These are phyloP conservation scores for Neurospora sp. DNA, from an alignment of 495 filamentous ascomycete genomes.

Conservation along the genomic window DNA sequence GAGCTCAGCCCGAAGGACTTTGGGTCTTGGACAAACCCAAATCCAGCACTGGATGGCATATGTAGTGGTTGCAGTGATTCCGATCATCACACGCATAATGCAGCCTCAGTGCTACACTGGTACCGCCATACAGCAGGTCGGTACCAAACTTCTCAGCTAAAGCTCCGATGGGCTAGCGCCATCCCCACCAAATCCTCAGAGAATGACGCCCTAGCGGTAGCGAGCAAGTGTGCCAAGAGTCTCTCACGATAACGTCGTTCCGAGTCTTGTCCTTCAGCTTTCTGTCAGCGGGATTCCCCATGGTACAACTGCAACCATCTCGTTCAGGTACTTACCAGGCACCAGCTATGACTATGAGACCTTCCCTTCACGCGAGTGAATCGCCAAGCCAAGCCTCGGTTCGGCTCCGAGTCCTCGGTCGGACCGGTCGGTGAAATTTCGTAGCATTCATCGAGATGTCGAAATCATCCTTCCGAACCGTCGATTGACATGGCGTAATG, in stretches of 20 bases:
- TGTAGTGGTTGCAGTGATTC: background rate
- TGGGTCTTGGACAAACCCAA: background rate
- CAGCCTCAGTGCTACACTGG: background rate
- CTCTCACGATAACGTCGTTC: background rate
- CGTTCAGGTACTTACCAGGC: background rate
- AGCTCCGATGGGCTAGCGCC: background rate
- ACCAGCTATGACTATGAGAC: background rate
- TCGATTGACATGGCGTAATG: background rate
- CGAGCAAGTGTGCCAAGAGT: background rate
- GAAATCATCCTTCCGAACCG: background rate
- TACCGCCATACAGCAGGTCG: background rate
- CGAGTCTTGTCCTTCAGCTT: background rate
- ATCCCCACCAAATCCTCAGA: background rate
- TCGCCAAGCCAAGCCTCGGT: background rate
- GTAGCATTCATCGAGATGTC: background rate
- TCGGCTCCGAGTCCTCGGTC: background rate
- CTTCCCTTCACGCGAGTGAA: background rate
- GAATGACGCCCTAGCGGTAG: background rate
- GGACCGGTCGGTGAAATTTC: background rate
- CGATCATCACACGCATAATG: background rate
- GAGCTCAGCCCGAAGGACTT: background rate
- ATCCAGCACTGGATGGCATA: background rate
- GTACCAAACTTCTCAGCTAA: background rate
- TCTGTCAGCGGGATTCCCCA: background rate
- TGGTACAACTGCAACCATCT: background rate